Evolutionary conservation across 2,329 filamentous ascomycete genomes (phyloP), one percentile per base, ranked within the genome.

Genomic region (Rachicladosporium sp.): DNA sequence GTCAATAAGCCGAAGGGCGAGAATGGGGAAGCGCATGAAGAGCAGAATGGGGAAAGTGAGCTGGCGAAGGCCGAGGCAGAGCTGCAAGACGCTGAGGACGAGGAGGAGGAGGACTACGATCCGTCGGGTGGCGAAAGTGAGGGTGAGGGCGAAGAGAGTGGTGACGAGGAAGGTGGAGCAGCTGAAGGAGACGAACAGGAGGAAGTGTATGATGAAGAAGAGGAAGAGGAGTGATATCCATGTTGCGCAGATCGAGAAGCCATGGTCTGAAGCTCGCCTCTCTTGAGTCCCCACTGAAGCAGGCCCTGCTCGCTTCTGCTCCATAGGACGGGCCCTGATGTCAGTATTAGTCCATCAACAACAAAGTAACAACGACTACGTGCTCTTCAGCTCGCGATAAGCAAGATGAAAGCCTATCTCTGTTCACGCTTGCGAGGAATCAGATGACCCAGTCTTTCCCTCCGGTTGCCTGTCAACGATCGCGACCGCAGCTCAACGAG

Each of bases 1-100:
- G 63, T 65, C 31, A 70, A 70, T 40, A 60, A 61, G 40, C 45
- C 46, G 3, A 51, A 50, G 31, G 47, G 37, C 10, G 40, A 39
- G 10, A 43, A 47, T 10, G 41, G 38, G 4, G 45, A 43, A 3
- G 46, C 43, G 6, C 43, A 39, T 13, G 45, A 43, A 2, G 46
- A 44, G 6, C 43, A 39, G 15, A 44, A 47, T 12, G 49, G 37
- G 8, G 47, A 43, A 7, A 49, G 46, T 3, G 56, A 57, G 40
- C 40, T 56, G 41, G 46, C 51, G 40, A 54, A 55, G 41, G 53
- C 51, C 4, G 54, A 58, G 37, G 50, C 54, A 37, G 44, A 53
- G 36, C 36, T 57, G 37, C 52, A 59, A 43, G 56, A 57, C 37
- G 49, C 50, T 31, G 56, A 58, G 37, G 54, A 57, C 36, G 54